phyloP scores from a whole-genome alignment of 1,284 basidiomycete species.

The Chiua sp. region DNA sequence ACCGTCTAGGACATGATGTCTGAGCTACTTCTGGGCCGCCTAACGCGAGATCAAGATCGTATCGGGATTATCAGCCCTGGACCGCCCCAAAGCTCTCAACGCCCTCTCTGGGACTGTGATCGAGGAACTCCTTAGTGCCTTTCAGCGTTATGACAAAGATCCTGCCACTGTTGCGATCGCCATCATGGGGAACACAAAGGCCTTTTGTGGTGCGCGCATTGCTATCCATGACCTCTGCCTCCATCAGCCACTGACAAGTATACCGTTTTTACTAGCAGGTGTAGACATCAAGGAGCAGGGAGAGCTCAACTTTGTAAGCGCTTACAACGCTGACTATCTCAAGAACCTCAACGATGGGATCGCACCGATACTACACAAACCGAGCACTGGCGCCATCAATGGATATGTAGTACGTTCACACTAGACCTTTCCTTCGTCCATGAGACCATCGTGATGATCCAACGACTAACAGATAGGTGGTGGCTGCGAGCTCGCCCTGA shows the following conservation, averaged over 20 bases:
- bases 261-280: constrained; percentile 31
- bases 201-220: constrained; percentile 51
- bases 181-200: constrained; percentile 62
- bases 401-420: constrained; percentile 58
- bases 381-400: constrained; percentile 67
- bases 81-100: constrained; percentile 70
- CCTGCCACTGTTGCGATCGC: constrained; percentile 58
- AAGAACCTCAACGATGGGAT: constrained; percentile 59
- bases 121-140: constrained; percentile 50
- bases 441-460: too few species aligned
- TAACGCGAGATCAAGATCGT: constrained; percentile 19
- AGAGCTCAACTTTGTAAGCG: constrained; percentile 49
- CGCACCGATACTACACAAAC: constrained; percentile 58
- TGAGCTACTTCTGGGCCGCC: constrained; percentile 25
- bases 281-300: constrained; percentile 45
- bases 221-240: neutral
- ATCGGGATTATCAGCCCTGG: constrained; percentile 46
- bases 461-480: constrained; percentile 55
- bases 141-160: constrained; percentile 51
- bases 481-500: constrained; percentile 70
- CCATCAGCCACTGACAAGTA: neutral
- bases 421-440: too few species aligned
- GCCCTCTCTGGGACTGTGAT: constrained; percentile 60
- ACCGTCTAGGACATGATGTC: constrained; percentile 24
- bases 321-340: constrained; percentile 65